These are phyloP conservation scores for Botrytis fabae DNA, from an alignment of 2,329 filamentous ascomycete species.

Conservation along the genomic window DNA sequence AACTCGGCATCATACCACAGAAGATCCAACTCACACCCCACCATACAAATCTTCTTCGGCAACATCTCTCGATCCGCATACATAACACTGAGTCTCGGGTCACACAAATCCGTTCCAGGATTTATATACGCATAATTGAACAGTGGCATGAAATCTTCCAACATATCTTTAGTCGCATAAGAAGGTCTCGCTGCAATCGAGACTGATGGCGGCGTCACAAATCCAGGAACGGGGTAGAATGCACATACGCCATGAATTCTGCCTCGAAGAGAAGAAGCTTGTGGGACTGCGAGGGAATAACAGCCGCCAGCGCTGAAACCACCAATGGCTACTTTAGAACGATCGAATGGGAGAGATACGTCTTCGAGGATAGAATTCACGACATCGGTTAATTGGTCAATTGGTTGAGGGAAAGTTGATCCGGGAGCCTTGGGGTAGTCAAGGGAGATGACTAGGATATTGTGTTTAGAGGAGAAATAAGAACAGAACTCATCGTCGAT, in stretches of 20 bases:
- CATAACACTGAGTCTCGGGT: constrained; percentile 29
- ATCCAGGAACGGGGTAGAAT: constrained; percentile 48
- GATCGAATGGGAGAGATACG: constrained; percentile 48
- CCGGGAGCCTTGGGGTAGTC: constrained; percentile 52
- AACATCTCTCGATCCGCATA: constrained; percentile 28
- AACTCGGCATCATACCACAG: constrained; percentile 31
- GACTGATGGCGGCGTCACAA: constrained; percentile 37
- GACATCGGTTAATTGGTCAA: constrained; percentile 49
- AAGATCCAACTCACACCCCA: constrained; percentile 34
- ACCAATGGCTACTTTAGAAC: constrained; percentile 44
- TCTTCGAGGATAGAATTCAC: constrained; percentile 47
- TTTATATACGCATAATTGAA: constrained; percentile 31
- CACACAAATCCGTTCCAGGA: constrained; percentile 26
- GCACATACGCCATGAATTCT: constrained; percentile 43
- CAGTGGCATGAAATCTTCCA: constrained; percentile 23
- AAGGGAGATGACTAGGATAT: constrained; percentile 49
- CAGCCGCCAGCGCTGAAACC: constrained; percentile 55
- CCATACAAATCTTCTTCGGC: constrained; percentile 28
- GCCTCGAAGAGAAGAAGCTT: constrained; percentile 41
- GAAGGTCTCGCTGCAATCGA: constrained; percentile 38
- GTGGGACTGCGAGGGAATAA: constrained; percentile 46
- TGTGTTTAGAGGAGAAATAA: constrained; percentile 44
- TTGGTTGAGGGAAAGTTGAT: constrained; percentile 46
- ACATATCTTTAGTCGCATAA: constrained; percentile 25
- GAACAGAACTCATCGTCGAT: constrained; percentile 50